phyloP scores from a whole-genome alignment of 2,329 filamentous ascomycete species.

The Neonectria faginata region DNA sequence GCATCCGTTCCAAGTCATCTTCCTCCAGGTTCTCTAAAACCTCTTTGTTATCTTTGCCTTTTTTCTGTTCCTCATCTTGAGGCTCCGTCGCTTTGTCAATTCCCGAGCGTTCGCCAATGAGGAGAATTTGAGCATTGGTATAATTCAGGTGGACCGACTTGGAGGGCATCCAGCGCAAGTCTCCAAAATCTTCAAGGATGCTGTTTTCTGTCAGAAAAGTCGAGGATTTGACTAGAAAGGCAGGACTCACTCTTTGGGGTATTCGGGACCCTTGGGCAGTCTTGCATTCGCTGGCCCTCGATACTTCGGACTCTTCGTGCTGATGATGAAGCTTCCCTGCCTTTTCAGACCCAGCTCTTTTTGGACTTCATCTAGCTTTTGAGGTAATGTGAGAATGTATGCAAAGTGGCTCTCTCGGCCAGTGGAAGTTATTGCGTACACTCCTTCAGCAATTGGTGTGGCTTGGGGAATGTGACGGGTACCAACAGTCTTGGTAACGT shows the following conservation, averaged over 20 bases:
- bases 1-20: conserved; percentile 77
- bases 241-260: conserved; percentile 72
- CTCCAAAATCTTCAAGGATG: conserved; percentile 77
- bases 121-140: conserved; percentile 78
- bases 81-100: conserved; percentile 67
- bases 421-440: conserved; percentile 83
- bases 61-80: conserved; percentile 37
- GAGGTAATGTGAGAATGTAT: conserved; percentile 82
- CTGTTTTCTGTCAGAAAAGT: conserved; percentile 51
- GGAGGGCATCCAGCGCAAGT: conserved; percentile 79
- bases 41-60: conserved; percentile 65
- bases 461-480: conserved; percentile 76
- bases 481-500: conserved; percentile 81
- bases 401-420: conserved; percentile 79
- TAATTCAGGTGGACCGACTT: conserved; percentile 81
- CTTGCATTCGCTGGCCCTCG: conserved; percentile 72
- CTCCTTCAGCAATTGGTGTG: conserved; percentile 82
- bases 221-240: background rate
- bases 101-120: conserved; percentile 78
- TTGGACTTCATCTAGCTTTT: conserved; percentile 77
- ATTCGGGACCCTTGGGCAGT: conserved; percentile 75
- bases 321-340: conserved; percentile 82
- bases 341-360: conserved; percentile 77
- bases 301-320: conserved; percentile 81
- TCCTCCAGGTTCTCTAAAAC: conserved; percentile 80